Conservation (phyloP, 129 eudicot genomes). For the Artemisia tridentata region DNA sequence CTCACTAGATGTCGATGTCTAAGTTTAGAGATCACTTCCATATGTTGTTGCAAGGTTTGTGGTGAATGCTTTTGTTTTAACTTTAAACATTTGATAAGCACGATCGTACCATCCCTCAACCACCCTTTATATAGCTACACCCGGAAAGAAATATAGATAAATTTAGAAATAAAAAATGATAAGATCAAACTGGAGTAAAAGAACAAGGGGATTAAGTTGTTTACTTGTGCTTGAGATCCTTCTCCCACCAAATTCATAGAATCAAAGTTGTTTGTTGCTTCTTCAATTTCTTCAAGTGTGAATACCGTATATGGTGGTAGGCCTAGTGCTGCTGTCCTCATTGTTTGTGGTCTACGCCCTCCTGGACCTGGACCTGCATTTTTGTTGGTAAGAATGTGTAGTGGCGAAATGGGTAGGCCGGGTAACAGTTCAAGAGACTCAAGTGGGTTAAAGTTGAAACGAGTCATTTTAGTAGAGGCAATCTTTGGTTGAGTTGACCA, state of each 20-base stretch:
- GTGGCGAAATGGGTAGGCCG: too few species aligned
- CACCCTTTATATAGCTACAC: conserved; percentile 70
- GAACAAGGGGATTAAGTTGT: not conserved
- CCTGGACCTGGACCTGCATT: not conserved
- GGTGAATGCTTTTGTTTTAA: conserved; percentile 69
- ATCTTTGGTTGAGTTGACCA: too few species aligned
- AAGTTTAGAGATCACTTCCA: conserved; percentile 81
- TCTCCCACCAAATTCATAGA: conserved; percentile 70
- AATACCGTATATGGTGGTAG: conserved; percentile 75
- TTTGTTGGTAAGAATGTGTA: not conserved
- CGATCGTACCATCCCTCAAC: conserved; percentile 72
- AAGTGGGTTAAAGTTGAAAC: too few species aligned
- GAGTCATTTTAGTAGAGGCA: too few species aligned
- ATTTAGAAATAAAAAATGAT: not conserved
- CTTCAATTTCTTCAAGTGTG: conserved; percentile 87
- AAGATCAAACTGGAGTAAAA: not conserved
- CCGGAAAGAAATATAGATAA: not conserved
- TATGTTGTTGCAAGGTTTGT: conserved; percentile 73
- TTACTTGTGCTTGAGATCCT: conserved; percentile 86
- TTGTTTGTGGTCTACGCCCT: conserved; percentile 67
- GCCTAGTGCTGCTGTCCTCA: conserved; percentile 70
- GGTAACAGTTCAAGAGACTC: too few species aligned
- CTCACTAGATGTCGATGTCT: conserved; percentile 84
- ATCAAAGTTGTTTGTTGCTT: conserved; percentile 86
- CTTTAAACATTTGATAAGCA: conserved; percentile 72